Evolutionary conservation across 768 basidiomycete species (phyloP), one percentile per base, ranked within the genome.

Genomic region (Serendipita sp.): DNA sequence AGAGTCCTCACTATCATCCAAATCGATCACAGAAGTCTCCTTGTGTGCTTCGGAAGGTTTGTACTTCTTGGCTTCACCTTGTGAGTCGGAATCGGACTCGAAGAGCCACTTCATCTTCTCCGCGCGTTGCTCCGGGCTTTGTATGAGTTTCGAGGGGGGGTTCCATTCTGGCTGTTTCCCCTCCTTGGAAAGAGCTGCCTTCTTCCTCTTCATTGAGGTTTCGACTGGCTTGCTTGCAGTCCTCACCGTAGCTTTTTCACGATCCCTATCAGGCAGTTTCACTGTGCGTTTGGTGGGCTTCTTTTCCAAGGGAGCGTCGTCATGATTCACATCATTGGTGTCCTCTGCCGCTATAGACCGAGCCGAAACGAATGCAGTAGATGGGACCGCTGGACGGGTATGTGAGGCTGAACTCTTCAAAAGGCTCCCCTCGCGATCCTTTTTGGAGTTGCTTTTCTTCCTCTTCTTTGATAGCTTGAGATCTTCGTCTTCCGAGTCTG

Each of bases 271-370:
- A 13, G 2, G 66, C 62, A 63, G 64, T 31, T 60, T 44, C 31
- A 16, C 64, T 63, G 45, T 63, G 44, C 50, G 36, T 29, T 37
- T 34, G 27, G 66, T 46, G 44, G 36, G 18, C 15, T 73, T 68
- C 3, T 76, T 66, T 3, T 80, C 80, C 8, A 70, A 71, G 69
- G 83, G 81, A 36, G 83, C 79, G 8, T 81, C 82, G 68, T 78
- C 70, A 66, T 86, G 81, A 62, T 81, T 79, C 1, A 76, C 75
- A 68, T 84, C 83, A 62, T 84, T 81, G 15, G 72, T 72, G 3
- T 74, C 80, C 68, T 76, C 75, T 34, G 23, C 23, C 8, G 55
- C 27, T 27, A 60, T n/a, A 71, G 72, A 13, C 75, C 77, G 44
- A 81, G 74, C 69, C 79, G 77, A 58, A 76, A 80, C 0, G 69